A percentile compares a stretch with the other conserved stretches of the same genome.
Evolutionary conservation across 805 yeast genomes (phyloP).

Genomic region (Candida boidinii): DNA sequence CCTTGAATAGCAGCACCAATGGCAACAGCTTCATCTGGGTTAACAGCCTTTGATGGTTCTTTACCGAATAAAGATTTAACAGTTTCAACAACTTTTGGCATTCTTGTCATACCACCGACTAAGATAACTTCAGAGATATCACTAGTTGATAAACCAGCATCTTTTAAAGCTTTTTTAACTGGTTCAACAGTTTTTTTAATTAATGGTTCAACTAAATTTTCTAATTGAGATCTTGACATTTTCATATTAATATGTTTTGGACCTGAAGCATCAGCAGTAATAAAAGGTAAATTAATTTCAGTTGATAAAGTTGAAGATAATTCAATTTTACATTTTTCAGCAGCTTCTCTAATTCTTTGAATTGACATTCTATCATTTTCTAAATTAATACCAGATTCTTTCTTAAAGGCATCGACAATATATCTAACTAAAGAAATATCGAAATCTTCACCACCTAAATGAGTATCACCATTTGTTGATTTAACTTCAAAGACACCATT

Average conservation of each 20-base stretch:
- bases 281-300: constrained; percentile 62
- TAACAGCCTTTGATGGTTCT: constrained; percentile 63
- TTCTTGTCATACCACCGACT: constrained; percentile 88
- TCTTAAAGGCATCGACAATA: constrained; percentile 49
- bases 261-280: constrained; percentile 37
- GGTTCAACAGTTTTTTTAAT: constrained; percentile 65
- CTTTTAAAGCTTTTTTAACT: constrained; percentile 64
- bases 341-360: constrained; percentile 72
- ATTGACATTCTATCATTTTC: constrained; percentile 46
- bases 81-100: constrained; percentile 67
- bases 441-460: constrained; percentile 89
- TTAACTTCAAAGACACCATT: constrained; percentile 97
- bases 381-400: constrained; percentile 46
- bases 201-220: constrained; percentile 54
- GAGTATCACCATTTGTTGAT: constrained; percentile 95
- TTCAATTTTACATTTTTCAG: constrained; percentile 71
- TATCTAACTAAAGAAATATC: constrained; percentile 80
- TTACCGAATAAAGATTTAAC: constrained; percentile 54
- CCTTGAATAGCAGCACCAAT: constrained; percentile 89
- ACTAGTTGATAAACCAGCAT: constrained; percentile 56
- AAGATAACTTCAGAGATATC: constrained; percentile 69
- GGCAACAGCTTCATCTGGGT: constrained; percentile 93
- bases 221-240: constrained; percentile 61
- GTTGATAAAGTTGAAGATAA: constrained; percentile 57
- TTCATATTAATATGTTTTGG: constrained; percentile 51